phyloP scores from a whole-genome alignment of 306 rosid species.

The Hippophae gyantsensis region DNA sequence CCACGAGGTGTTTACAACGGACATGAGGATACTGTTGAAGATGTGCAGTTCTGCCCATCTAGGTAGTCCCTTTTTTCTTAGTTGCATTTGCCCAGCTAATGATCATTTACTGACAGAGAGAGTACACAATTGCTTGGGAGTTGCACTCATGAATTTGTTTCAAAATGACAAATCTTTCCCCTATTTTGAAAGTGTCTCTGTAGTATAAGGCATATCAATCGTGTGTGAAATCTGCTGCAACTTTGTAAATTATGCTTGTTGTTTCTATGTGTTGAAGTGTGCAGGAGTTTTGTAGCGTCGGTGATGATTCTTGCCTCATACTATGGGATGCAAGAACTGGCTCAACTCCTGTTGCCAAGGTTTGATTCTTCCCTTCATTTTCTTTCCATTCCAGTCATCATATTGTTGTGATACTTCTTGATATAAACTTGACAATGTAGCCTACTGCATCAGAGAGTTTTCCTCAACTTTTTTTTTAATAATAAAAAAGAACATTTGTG shows the following conservation, averaged over 20 bases:
- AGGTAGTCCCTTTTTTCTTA: constrained; percentile 38
- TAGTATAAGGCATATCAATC: background rate
- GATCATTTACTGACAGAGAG: background rate
- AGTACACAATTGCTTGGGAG: background rate
- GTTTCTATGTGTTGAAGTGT: constrained; percentile 13
- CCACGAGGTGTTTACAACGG: constrained; percentile 86
- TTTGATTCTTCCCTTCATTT: constrained; percentile 3
- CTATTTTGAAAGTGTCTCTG: background rate
- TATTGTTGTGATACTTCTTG: too few relatives aligned
- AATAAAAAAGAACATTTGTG: too few relatives aligned
- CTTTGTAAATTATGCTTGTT: constrained; percentile 2
- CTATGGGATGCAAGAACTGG: constrained; percentile 87
- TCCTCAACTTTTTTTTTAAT: too few relatives aligned
- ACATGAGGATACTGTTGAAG: constrained; percentile 93
- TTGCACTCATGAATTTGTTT: background rate
- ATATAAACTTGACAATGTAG: too few relatives aligned
- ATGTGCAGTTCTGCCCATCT: constrained; percentile 94
- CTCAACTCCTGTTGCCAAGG: constrained; percentile 62
- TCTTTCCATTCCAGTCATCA: background rate
- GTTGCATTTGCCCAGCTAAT: background rate
- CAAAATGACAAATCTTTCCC: background rate
- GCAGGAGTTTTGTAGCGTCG: constrained; percentile 65
- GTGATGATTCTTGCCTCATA: constrained; percentile 83
- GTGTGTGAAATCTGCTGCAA: background rate
- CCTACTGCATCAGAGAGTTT: too few relatives aligned